A percentile compares a stretch with the other conserved stretches of the same genome.
These are phyloP conservation scores for Tetradesmus obliquus DNA, from an alignment of 139 green algal genomes.

Conservation along the genomic window DNA sequence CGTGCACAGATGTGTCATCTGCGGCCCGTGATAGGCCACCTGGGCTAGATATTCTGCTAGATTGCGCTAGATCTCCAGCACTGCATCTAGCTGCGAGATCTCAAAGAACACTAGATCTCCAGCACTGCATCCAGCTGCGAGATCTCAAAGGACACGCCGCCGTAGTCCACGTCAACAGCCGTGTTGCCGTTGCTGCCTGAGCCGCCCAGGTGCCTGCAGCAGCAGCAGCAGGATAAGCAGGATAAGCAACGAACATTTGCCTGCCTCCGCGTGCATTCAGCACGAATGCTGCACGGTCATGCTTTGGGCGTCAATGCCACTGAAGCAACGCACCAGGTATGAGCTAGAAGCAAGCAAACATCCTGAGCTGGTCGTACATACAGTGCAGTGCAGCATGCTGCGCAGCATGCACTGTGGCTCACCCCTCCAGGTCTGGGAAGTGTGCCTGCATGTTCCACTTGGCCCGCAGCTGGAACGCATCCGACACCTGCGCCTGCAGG, in stretches of 20 bases:
- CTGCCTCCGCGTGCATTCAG: neutral
- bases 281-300: neutral
- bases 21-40: too few relatives aligned
- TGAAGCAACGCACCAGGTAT: too few relatives aligned
- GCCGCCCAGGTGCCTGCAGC: slow-evolving; percentile 57
- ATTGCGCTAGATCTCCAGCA: slow-evolving; percentile 4
- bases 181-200: slow-evolving; percentile 34
- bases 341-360: too few relatives aligned
- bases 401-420: neutral
- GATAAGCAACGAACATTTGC: too few relatives aligned
- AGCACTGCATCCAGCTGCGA: slow-evolving; percentile 52
- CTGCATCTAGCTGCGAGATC: slow-evolving; percentile 51
- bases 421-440: slow-evolving; percentile 69
- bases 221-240: neutral
- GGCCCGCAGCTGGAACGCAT: slow-evolving; percentile 48
- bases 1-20: too few relatives aligned
- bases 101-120: slow-evolving; percentile 4
- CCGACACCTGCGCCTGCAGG: slow-evolving; percentile 52
- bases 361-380: neutral
- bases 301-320: neutral
- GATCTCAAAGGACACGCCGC: slow-evolving; percentile 62
- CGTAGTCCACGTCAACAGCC: slow-evolving; percentile 67
- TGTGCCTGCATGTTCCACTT: slow-evolving; percentile 70
- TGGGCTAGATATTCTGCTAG: too few relatives aligned
- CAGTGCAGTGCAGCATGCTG: neutral